Percentiles rank a stretch among this genome's conserved stretches.
These are phyloP conservation scores for Neopestalotiopsis sp. DNA, from an alignment of 2,329 filamentous ascomycete species.

Conservation along the genomic window DNA sequence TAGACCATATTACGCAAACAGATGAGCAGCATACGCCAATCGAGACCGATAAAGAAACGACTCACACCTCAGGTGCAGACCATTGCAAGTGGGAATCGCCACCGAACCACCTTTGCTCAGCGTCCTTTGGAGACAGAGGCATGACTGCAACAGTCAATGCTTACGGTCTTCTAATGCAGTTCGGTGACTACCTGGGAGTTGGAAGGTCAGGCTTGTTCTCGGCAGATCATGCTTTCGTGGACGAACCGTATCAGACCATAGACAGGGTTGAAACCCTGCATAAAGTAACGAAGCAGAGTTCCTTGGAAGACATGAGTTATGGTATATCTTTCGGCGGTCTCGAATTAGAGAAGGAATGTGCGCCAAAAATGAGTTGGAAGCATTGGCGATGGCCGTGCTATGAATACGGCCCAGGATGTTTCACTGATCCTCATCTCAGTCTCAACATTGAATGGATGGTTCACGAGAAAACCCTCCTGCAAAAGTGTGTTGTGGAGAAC, in stretches of 20 bases:
- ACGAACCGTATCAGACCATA: neutral
- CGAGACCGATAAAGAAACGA: too few species aligned
- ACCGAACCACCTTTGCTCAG: neutral
- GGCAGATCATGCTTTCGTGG: conserved; percentile 13
- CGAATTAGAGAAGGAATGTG: neutral
- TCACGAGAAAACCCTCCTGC: conserved; percentile 16
- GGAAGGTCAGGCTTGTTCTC: conserved; percentile 18
- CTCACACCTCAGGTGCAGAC: too few species aligned
- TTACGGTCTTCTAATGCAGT: conserved; percentile 22
- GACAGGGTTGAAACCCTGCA: neutral
- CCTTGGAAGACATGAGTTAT: neutral
- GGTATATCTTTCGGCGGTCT: neutral
- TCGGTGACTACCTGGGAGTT: conserved; percentile 13
- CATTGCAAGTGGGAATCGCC: neutral
- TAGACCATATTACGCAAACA: too few species aligned
- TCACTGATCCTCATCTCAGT: neutral
- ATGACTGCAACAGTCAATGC: conserved; percentile 22
- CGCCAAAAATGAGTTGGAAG: neutral
- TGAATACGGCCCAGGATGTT: neutral
- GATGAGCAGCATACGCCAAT: too few species aligned
- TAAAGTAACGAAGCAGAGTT: neutral
- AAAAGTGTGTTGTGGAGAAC: conserved; percentile 14
- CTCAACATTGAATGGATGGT: conserved; percentile 21
- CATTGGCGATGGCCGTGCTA: conserved; percentile 10
- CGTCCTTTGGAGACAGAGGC: conserved; percentile 20